These are phyloP conservation scores for Candida sp. DNA, from an alignment of 1,139 yeast species.

Conservation along the genomic window DNA sequence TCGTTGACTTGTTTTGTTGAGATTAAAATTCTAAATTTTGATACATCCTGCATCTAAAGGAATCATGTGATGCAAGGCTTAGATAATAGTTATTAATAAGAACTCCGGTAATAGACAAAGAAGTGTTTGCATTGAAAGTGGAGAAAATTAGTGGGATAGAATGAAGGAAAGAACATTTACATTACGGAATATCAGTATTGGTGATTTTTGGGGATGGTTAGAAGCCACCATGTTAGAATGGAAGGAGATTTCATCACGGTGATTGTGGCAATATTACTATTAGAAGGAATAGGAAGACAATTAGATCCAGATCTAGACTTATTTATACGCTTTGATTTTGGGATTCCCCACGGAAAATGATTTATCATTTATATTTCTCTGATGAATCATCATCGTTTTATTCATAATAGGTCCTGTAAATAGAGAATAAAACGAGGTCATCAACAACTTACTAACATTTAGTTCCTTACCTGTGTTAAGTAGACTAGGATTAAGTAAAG, in stretches of 20 bases:
- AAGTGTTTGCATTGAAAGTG: conserved; percentile 82
- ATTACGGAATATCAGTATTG: conserved; percentile 86
- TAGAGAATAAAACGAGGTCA: background rate
- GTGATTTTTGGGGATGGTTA: conserved; percentile 87
- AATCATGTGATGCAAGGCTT: no score
- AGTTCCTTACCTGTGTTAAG: conserved; percentile 89
- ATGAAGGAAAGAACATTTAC: conserved; percentile 61
- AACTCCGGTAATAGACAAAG: conserved; percentile 86
- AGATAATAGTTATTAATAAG: conserved; percentile 21
- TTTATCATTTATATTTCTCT: conserved; percentile 11
- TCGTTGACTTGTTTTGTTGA: background rate
- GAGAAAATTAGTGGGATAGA: conserved; percentile 74
- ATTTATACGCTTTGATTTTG: conserved; percentile 61
- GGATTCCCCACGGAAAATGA: conserved; percentile 52
- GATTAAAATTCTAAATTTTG: no score
- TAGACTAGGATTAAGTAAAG: conserved; percentile 70
- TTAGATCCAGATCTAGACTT: conserved; percentile 89
- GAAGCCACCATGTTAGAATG: conserved; percentile 94
- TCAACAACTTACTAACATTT: conserved; percentile 24
- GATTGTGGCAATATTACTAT: conserved; percentile 79
- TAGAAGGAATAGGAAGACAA: conserved; percentile 95
- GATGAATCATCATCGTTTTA: conserved; percentile 6
- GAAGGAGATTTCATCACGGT: conserved; percentile 96
- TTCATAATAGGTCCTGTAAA: conserved; percentile 2
- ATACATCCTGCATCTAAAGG: no score